Base-by-base conservation (phyloP, 768 basidiomycete genomes). In the Boletus subcaerulescens region DNA sequence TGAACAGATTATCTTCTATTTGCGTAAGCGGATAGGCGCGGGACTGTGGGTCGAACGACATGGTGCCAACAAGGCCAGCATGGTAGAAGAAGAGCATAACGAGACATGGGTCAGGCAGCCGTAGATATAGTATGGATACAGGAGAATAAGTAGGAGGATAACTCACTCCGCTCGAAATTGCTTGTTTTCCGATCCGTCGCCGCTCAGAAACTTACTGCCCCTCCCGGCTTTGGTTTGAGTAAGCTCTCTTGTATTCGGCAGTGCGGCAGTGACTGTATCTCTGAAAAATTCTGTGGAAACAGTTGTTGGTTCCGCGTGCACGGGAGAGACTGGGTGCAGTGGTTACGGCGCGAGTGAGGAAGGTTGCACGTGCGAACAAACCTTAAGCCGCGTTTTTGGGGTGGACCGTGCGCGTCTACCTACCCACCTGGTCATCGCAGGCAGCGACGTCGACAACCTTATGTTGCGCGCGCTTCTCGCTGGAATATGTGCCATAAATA, bases 121-220 rank as follows among this genome's bases (percentile, higher is more conserved):
- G 50, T 18, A 36, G 12, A 20, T 36, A 36, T 51, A 10, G 48
- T 43, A 41, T 12, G 18, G 24, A 35, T n/a, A 51, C 26, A 46
- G 53, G 54, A 56, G 41, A 22, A 33, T 33, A 22, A 14, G 52
- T 11, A 48, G 38, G 44, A 43, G 18, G 31, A 38, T 13, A 57
- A 72, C 69, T 70, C 69, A 71, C 69, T 71, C 69, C 69, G 69
- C 69, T 63, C 71, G 60, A 71, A 71, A 71, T 66, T 67, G 71
- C 71, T 60, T 51, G 57, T 57, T 69, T 69, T 72, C 69, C 68
- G 68, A 70, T 70, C 61, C 61, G 69, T 63, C 69, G 71, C 71
- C 71, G 69, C 69, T 71, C 69, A 69, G 69, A 71, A 24, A 71
- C 63, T 62, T 32, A 45, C 44, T 42, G 46, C 52, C n/a, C 45